Percentiles rank a stretch among this genome's conserved stretches.
phyloP scores from a whole-genome alignment of 1,284 basidiomycete species.

The Sparassis latifolia region DNA sequence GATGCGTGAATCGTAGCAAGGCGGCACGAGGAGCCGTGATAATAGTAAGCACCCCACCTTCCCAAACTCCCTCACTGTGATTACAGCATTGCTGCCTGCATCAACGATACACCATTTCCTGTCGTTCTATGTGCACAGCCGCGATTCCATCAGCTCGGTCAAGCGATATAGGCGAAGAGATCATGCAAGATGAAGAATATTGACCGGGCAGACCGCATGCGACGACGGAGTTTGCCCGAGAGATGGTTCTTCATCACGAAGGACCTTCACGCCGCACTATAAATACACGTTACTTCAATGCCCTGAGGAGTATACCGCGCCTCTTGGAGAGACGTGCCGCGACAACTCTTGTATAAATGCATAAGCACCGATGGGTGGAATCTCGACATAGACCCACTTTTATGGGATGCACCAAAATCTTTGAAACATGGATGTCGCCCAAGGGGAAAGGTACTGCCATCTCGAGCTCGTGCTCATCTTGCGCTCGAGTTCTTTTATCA shows the following conservation, averaged over 20 bases:
- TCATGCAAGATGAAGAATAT: no score
- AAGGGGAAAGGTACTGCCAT: no score
- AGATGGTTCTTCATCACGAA: background rate
- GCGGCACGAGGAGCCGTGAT: background rate
- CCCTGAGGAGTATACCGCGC: constrained; percentile 53
- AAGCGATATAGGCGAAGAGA: background rate
- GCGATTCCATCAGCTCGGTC: background rate
- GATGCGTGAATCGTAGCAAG: background rate
- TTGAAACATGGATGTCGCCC: constrained; percentile 42
- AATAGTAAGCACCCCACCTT: constrained; percentile 36
- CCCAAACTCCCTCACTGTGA: constrained; percentile 59
- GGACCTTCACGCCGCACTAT: background rate
- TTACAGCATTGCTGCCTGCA: constrained; percentile 39
- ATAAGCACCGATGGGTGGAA: constrained; percentile 9
- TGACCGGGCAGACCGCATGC: no score
- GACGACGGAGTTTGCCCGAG: background rate
- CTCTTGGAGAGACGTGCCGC: constrained; percentile 52
- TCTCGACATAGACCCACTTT: constrained; percentile 35
- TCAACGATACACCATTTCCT: constrained; percentile 65
- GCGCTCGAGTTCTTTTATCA: no score
- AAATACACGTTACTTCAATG: constrained; percentile 43
- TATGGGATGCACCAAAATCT: constrained; percentile 62
- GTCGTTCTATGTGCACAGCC: constrained; percentile 43
- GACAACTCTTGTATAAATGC: constrained; percentile 43
- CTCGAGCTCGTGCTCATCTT: no score